These are phyloP conservation scores for Phytopythium cucurbitacearum DNA, from an alignment of 352 stramenopile genomes.

Conservation along the genomic window DNA sequence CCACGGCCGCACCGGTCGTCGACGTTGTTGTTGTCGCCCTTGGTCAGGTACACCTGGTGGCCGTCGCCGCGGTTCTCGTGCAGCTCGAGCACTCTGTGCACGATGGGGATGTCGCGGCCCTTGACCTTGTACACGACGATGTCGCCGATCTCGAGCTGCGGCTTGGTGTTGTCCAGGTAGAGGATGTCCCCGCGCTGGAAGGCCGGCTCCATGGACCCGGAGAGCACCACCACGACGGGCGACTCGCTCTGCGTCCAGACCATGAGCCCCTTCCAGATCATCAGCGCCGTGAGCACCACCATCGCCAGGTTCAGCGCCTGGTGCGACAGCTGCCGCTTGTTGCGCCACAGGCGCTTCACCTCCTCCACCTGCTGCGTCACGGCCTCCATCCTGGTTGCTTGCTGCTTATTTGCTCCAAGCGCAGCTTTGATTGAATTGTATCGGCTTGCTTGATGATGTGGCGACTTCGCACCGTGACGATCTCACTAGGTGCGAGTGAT, in stretches of 20 bases:
- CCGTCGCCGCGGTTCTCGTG: slow-evolving; percentile 89
- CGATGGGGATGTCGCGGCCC: slow-evolving; percentile 98
- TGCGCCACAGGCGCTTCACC: slow-evolving; percentile 98
- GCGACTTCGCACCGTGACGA: too few relatives aligned
- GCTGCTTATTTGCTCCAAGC: background rate
- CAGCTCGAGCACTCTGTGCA: slow-evolving; percentile 98
- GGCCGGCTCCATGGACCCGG: slow-evolving; percentile 98
- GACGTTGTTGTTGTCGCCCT: slow-evolving; percentile 99
- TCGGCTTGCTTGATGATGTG: too few relatives aligned
- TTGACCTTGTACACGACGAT: slow-evolving; percentile 97
- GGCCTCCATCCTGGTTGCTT: slow-evolving; percentile 31
- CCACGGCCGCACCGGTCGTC: slow-evolving; percentile 86
- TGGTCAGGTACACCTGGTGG: slow-evolving; percentile 95
- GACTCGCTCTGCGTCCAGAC: slow-evolving; percentile 96
- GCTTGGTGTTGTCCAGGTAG: slow-evolving; percentile 96
- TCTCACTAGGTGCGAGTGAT: too few relatives aligned
- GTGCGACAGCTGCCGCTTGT: slow-evolving; percentile 97
- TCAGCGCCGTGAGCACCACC: slow-evolving; percentile 98
- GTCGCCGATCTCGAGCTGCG: slow-evolving; percentile 79
- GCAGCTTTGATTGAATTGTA: too few relatives aligned
- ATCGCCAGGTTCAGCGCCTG: slow-evolving; percentile 98
- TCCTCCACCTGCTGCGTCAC: slow-evolving; percentile 91
- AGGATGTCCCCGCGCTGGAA: slow-evolving; percentile 99
- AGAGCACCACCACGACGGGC: slow-evolving; percentile 98
- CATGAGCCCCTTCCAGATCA: slow-evolving; percentile 99